A percentile compares a stretch with the other conserved stretches of the same genome.
Evolutionary conservation across 2,329 filamentous ascomycete species (phyloP).

Genomic region (Penicillium expansum): DNA sequence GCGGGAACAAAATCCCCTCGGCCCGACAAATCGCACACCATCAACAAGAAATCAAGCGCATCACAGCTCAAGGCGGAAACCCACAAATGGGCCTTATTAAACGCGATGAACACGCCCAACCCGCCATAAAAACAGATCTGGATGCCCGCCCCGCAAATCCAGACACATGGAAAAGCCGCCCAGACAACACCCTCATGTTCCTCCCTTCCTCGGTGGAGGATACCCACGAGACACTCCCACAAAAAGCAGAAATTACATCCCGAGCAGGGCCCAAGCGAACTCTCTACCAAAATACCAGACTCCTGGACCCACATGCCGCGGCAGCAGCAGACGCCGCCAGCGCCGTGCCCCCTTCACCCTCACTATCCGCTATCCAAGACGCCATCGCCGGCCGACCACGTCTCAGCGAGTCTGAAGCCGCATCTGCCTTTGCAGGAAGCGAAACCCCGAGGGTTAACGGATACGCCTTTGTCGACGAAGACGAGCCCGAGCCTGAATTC

Average conservation of each 20-base stretch:
- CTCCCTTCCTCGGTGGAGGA: slow-evolving; percentile 51
- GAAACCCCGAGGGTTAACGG: slow-evolving; percentile 91
- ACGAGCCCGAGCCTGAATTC: slow-evolving; percentile 42
- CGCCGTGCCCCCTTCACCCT: slow-evolving; percentile 68
- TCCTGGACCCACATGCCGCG: slow-evolving; percentile 52
- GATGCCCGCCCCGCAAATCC: slow-evolving; percentile 74
- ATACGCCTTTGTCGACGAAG: slow-evolving; percentile 90
- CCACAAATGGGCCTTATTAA: slow-evolving; percentile 51
- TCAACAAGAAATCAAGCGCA: slow-evolving; percentile 63
- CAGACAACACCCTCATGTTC: slow-evolving; percentile 89
- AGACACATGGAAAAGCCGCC: slow-evolving; percentile 70
- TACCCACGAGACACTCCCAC: slow-evolving; percentile 57
- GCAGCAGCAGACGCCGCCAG: slow-evolving; percentile 29
- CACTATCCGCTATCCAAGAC: slow-evolving; percentile 77
- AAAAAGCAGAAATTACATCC: slow-evolving; percentile 68
- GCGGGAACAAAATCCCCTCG: slow-evolving; percentile 74
- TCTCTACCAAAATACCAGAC: slow-evolving; percentile 77
- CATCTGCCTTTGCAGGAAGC: slow-evolving; percentile 50
- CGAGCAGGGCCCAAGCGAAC: slow-evolving; percentile 74
- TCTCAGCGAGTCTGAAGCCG: slow-evolving; percentile 59
- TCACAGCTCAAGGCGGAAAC: slow-evolving; percentile 62
- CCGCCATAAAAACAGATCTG: slow-evolving; percentile 58
- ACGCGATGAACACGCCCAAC: slow-evolving; percentile 40
- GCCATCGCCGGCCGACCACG: slow-evolving; percentile 74
- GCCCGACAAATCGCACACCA: slow-evolving; percentile 60